Conservation (phyloP, 2,329 filamentous ascomycete species). For the Fusarium compactum region DNA sequence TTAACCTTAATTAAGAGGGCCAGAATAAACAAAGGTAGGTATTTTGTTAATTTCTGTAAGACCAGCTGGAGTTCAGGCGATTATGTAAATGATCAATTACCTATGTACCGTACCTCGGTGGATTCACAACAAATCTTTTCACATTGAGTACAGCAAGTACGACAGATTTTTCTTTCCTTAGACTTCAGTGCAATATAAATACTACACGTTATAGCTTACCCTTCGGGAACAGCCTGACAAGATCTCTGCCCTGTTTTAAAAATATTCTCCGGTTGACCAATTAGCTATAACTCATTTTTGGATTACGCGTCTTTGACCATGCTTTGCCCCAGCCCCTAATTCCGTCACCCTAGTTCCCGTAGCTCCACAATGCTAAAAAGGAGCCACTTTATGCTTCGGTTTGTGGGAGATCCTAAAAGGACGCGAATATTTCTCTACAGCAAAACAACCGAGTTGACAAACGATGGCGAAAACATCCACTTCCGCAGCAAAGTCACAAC, state of each 20-base stretch:
- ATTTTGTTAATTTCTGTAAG: too few relatives aligned
- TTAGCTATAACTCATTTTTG: background rate
- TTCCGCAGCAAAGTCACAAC: background rate
- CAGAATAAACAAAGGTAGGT: too few relatives aligned
- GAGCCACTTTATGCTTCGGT: conserved; percentile 1
- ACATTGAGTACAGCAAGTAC: too few relatives aligned
- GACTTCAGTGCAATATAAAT: too few relatives aligned
- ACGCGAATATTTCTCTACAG: background rate
- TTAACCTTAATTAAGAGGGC: too few relatives aligned
- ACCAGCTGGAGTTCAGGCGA: too few relatives aligned
- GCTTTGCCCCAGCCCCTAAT: background rate
- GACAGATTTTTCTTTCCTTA: too few relatives aligned
- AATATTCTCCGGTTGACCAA: background rate
- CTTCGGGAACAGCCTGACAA: background rate
- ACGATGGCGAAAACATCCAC: background rate
- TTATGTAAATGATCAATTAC: too few relatives aligned
- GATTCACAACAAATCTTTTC: too few relatives aligned
- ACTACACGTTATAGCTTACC: background rate
- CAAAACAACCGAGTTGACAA: background rate
- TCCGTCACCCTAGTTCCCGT: background rate
- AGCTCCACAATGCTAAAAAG: background rate
- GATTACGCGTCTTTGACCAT: background rate
- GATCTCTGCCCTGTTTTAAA: background rate
- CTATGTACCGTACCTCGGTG: too few relatives aligned
- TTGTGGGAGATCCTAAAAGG: background rate